Base-by-base conservation (phyloP, 2,329 filamentous ascomycete genomes). In the Paraphaeosphaeria minitans region DNA sequence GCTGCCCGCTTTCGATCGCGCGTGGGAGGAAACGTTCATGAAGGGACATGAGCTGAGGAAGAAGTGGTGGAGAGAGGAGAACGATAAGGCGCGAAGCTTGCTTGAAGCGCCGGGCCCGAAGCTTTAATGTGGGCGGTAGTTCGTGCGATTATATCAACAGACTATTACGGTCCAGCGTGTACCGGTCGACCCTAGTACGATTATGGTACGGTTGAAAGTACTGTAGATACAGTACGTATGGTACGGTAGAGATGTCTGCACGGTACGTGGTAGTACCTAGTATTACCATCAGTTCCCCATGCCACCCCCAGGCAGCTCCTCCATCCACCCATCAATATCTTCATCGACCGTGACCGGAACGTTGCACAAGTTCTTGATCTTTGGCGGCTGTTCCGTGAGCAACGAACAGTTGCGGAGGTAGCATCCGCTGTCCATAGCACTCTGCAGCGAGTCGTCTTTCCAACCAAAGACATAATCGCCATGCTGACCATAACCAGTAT, bases 31-130 rank as follows among this genome's bases (percentile, higher is more conserved):
- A 21, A 72, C 70, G 0, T 88, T 88, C 57, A 78, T 85, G 66
- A 79, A 78, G 2, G 85, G 84, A 0, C 83, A 86, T 66, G 80
- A 86, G 66, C 74, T 77, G 59, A 79, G 86, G 50, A 87, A 84
- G 72, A 75, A 75, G 8, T 85, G 87, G 84, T 88, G 86, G 86
- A 76, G 74, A 67, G 77, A 80, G 51, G 68, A 81, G 22, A 88
- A 87, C 66, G 75, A 73, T 48, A 66, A 73, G 62, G 78, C 76
- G 14, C 65, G 61, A 21, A 27, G 35, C 22, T 5, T 14, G 16
- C 43, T n/a, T 42, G 31, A 31, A 29, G n/a, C 6, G 19, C 6
- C 45, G 14, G 29, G 49, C 24, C 35, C 53, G 14, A 56, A 35
- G 49, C 42, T 60, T 14, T 59, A 39, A 55, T 19, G n/a, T n/a